Base-by-base conservation (phyloP, 2,329 filamentous ascomycete genomes). In the Piedraia hortae region DNA sequence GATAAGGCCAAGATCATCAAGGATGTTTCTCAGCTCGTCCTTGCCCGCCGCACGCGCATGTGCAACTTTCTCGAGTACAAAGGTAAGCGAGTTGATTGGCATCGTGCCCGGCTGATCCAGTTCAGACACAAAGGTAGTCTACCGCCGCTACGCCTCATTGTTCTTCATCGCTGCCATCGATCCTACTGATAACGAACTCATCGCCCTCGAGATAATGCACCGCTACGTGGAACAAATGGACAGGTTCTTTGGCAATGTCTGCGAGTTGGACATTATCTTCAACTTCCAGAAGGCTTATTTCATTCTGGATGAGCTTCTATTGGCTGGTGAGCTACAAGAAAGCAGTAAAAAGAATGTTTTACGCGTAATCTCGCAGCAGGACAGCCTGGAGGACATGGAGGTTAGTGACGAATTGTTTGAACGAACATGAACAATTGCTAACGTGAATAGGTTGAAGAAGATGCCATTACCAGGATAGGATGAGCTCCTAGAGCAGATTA, bases 1-100 rank as follows among this genome's bases (percentile, higher is more conserved):
- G 85, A 97, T 44, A 97, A 97, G 56, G 85, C 82, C 51, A 97
- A 97, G 61, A 93, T 97, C 45, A 82, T 97, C 60, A 97, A 97
- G 52, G 85, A 97, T 58, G 85, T 97, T 40, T 78, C 85, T 29
- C 85, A 93, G 51, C 72, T 93, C 21, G 85, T 97, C 36, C 68
- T 97, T 34, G 85, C 85, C 31, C 66, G 85, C 36, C 66, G 85
- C 42, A 93, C 85, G 28, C 77, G 85, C 46, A 97, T 97, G 85
- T 97, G 85, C 63, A 97, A 97, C 53, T 97, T 97, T 50, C 63
- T 97, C 28, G 85, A 97, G 47, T 97, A 97, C 51, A 97, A 97
- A 66, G 82, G 82, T 88, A 35, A 14, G 27, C 15, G 12, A 17
- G 16, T 7, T n/a, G 23, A 6, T n/a, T n/a, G n/a, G n/a, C n/a